These are phyloP conservation scores for Parasarocladium wereldwijsianum DNA, from an alignment of 2,329 filamentous ascomycete species.

Conservation along the genomic window DNA sequence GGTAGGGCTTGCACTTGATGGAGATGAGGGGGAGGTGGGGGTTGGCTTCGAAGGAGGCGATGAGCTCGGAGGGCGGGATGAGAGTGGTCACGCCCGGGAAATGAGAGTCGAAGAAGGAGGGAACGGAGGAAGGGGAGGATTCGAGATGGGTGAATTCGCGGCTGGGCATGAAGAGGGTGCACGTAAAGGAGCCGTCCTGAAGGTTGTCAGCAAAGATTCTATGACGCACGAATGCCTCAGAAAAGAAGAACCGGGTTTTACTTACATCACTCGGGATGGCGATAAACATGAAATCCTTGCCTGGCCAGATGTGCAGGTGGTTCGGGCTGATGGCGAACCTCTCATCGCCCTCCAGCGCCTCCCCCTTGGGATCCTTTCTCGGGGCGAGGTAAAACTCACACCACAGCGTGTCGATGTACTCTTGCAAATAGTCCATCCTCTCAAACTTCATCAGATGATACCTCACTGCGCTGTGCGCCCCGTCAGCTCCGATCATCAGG, in stretches of 20 bases:
- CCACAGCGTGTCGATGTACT: conserved; percentile 95
- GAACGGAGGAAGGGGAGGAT: conserved; percentile 40
- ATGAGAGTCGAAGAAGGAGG: conserved; percentile 62
- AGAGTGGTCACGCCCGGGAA: conserved; percentile 75
- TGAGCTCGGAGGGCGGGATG: conserved; percentile 53
- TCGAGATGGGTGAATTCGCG: conserved; percentile 55
- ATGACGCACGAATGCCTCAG: neutral
- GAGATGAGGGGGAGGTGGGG: conserved; percentile 86
- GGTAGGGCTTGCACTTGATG: conserved; percentile 84
- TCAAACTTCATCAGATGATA: conserved; percentile 95
- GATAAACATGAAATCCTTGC: conserved; percentile 93
- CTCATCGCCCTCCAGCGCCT: conserved; percentile 12
- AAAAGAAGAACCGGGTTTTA: neutral
- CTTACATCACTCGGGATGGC: conserved; percentile 63
- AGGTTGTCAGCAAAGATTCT: conserved; percentile 6
- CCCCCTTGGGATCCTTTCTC: conserved; percentile 15
- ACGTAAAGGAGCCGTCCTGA: conserved; percentile 82
- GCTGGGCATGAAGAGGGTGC: conserved; percentile 78
- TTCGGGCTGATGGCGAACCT: conserved; percentile 75
- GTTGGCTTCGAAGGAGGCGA: conserved; percentile 62
- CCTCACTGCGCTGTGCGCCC: conserved; percentile 80
- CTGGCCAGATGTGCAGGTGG: conserved; percentile 96
- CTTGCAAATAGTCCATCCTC: conserved; percentile 79
- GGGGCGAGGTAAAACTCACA: conserved; percentile 81
- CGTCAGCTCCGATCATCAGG: conserved; percentile 86